Conservation (phyloP, 2,329 filamentous ascomycete species). For the Fusarium humuli region DNA sequence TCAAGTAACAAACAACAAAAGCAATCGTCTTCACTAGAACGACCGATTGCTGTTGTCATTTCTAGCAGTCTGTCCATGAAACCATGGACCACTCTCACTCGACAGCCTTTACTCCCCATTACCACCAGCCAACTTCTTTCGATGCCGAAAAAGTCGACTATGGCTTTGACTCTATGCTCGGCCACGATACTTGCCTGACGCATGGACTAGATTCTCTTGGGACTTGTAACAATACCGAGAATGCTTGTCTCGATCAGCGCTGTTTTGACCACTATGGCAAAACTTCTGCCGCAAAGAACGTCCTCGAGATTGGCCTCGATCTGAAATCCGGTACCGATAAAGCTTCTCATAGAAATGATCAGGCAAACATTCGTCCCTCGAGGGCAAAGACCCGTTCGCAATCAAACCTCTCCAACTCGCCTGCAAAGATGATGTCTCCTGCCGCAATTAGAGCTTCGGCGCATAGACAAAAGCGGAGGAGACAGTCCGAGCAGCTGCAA, state of each 20-base stretch:
- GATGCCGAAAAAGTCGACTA: conserved; percentile 48
- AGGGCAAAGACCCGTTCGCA: conserved; percentile 28
- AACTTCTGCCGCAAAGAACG: conserved; percentile 22
- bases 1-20: conserved; percentile 18
- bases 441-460: conserved; percentile 24
- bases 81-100: conserved; percentile 41
- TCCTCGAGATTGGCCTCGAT: conserved; percentile 35
- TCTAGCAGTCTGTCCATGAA: conserved; percentile 12
- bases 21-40: conserved; percentile 5
- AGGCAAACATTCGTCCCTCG: conserved; percentile 16
- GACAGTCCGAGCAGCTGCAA: conserved; percentile 24
- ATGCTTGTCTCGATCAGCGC: conserved; percentile 49
- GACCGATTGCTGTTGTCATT: conserved; percentile 18
- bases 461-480: conserved; percentile 36
- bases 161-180: conserved; percentile 47
- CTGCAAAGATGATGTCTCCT: conserved; percentile 20
- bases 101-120: conserved; percentile 40
- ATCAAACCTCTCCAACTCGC: conserved; percentile 21
- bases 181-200: conserved; percentile 41
- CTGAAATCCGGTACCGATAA: conserved; percentile 16
- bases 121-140: conserved; percentile 37
- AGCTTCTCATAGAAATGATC: background rate
- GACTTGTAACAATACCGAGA: conserved; percentile 49
- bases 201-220: conserved; percentile 45
- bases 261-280: conserved; percentile 44